These are phyloP conservation scores for Artomyces pyxidatus DNA, from an alignment of 768 basidiomycete genomes.

Conservation along the genomic window DNA sequence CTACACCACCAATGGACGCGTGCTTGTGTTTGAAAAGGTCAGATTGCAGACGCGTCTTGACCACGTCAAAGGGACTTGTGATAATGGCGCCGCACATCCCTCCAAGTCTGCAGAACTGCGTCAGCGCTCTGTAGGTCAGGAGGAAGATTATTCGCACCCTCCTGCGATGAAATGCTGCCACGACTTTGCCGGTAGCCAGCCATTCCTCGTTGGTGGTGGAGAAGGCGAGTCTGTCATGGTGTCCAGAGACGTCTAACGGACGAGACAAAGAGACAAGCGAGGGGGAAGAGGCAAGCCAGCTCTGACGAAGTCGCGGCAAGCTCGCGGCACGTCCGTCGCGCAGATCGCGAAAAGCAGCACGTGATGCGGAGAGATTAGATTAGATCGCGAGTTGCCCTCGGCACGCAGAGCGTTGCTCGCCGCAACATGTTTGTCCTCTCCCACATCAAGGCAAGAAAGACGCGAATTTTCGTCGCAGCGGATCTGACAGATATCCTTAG, in stretches of 20 bases:
- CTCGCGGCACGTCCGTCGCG: no score
- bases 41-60: conserved; percentile 95
- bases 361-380: no score
- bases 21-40: conserved; percentile 60
- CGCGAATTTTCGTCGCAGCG: neutral
- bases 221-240: conserved; percentile 7
- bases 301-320: neutral
- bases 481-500: conserved; percentile 29
- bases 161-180: conserved; percentile 82
- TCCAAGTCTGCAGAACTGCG: conserved; percentile 55
- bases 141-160: conserved; percentile 47
- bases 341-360: no score
- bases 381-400: no score
- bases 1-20: conserved; percentile 20
- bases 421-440: conserved; percentile 29
- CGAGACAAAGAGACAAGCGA: conserved; percentile 6
- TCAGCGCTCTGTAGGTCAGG: neutral
- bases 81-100: conserved; percentile 97
- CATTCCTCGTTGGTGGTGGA: conserved; percentile 21
- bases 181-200: conserved; percentile 60
- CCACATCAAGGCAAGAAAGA: conserved; percentile 29
- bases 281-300: conserved; percentile 14
- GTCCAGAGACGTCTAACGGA: neutral
- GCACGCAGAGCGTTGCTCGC: neutral
- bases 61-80: conserved; percentile 96